Base-by-base conservation (phyloP, 169 alveolate genomes). In the Plasmodium gonderi region DNA sequence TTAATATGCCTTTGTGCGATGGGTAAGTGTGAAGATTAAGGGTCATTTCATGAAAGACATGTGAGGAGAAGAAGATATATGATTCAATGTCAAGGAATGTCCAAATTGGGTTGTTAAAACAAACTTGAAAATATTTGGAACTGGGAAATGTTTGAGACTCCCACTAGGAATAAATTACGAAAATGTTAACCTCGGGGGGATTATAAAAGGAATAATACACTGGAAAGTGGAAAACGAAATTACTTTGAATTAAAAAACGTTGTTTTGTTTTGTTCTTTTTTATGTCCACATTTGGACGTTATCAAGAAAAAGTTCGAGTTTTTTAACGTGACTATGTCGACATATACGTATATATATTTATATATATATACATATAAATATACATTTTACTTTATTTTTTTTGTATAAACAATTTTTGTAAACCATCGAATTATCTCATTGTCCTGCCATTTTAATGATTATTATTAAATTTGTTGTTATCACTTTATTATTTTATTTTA, bases 1-100 rank as follows among this genome's bases (percentile, higher is more conserved):
- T 89, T 79, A 91, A 77, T 60, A 90, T 67, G 92, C 95, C 83
- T 40, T 47, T 60, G 90, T 83, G 91, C 40, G 87, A 72, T 20
- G 72, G 65, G 12, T 69, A 45, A 81, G 29, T 14, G 31, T 7
- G 3, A 36, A 11, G 12, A 20, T 29, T 20, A 23, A 26, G 8
- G 20, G 1, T 45, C 31, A 23, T n/a, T n/a, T 0, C 64, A 11
- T 17, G 31, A 44, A 2, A 38, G 20, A 60, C 14, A 38, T 9
- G 38, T 65, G n/a, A n/a, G n/a, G n/a, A n/a, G n/a, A n/a, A n/a
- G n/a, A n/a, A n/a, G n/a, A n/a, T n/a, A n/a, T n/a, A n/a, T n/a
- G n/a, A 60, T 12, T 60, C 36, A 12, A 60, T 60, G 17, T 60
- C 40, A 26, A 23, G 72, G 38, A 60, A 23, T 0, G 8, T 36